These are phyloP conservation scores for Xylariaceae sp. DNA, from an alignment of 2,329 filamentous ascomycete genomes.

Conservation along the genomic window DNA sequence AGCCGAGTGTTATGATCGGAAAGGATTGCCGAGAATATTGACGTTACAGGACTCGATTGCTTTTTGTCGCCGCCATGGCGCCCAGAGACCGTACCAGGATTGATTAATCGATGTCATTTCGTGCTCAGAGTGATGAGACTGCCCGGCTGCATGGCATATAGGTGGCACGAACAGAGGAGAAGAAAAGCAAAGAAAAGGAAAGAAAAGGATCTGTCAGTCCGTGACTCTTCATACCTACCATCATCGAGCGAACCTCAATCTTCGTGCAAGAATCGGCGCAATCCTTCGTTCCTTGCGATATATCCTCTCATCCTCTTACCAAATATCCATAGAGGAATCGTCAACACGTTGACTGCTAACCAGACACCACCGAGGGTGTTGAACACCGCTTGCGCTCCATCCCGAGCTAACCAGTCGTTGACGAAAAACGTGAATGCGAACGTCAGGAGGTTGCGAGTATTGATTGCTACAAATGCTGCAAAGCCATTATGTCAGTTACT, in stretches of 20 bases:
- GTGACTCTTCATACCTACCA: neutral
- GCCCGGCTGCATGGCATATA: no score
- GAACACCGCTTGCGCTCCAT: constrained; percentile 35
- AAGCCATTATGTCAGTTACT: constrained; percentile 1
- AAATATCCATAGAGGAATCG: constrained; percentile 45
- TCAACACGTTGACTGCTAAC: constrained; percentile 39
- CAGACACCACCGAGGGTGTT: constrained; percentile 38
- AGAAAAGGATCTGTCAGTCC: neutral
- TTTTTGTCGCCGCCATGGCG: no score
- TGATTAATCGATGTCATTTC: no score
- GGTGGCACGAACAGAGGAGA: neutral
- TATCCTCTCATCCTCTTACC: constrained; percentile 42
- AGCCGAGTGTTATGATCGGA: no score
- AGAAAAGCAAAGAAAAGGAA: neutral
- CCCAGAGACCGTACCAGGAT: no score
- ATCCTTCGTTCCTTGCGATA: constrained; percentile 36
- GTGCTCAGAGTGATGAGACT: no score
- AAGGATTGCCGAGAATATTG: no score
- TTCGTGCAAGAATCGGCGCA: constrained; percentile 28
- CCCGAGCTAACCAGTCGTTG: constrained; percentile 35
- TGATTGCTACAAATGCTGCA: constrained; percentile 45
- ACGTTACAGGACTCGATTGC: no score
- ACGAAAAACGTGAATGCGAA: constrained; percentile 43
- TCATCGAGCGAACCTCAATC: constrained; percentile 12
- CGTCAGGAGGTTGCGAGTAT: constrained; percentile 42